Evolutionary conservation across 2,329 filamentous ascomycete species (phyloP).

Genomic region (Microsporum audouinii): DNA sequence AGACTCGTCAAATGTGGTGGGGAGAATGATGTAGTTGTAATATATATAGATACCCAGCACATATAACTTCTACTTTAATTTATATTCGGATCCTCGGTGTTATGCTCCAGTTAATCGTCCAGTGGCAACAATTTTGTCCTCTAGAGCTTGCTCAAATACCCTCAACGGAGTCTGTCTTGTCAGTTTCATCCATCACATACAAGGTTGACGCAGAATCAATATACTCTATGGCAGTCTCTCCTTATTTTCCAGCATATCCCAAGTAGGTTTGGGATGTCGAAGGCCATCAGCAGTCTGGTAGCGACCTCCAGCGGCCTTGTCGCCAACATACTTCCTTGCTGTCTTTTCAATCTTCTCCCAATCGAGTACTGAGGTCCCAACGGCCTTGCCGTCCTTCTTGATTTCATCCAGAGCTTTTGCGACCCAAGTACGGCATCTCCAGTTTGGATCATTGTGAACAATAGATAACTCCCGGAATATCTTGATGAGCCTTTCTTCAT

Average conservation of each 20-base stretch:
- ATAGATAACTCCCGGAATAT: constrained; percentile 27
- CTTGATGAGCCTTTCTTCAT: constrained; percentile 24
- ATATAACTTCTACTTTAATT: not conserved
- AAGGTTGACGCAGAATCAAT: not conserved
- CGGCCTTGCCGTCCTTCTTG: constrained; percentile 24
- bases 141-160: too few species aligned
- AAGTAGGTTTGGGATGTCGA: constrained; percentile 20
- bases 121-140: too few species aligned
- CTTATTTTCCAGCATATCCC: constrained; percentile 19
- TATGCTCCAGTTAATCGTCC: too few species aligned
- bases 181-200: not conserved
- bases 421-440: constrained; percentile 35
- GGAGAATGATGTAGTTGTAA: constrained; percentile 19
- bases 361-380: constrained; percentile 28
- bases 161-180: not conserved
- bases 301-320: constrained; percentile 23
- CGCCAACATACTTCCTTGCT: constrained; percentile 26
- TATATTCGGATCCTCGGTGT: not conserved
- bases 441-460: constrained; percentile 26
- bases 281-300: constrained; percentile 12
- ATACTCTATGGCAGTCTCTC: constrained; percentile 9
- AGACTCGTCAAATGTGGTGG: constrained; percentile 29
- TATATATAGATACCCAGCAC: constrained; percentile 7
- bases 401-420: constrained; percentile 26
- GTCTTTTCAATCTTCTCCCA: constrained; percentile 29